A percentile compares a stretch with the other conserved stretches of the same genome.
phyloP scores from a whole-genome alignment of 164 flowering plant species.

The Aristolochia contorta region DNA sequence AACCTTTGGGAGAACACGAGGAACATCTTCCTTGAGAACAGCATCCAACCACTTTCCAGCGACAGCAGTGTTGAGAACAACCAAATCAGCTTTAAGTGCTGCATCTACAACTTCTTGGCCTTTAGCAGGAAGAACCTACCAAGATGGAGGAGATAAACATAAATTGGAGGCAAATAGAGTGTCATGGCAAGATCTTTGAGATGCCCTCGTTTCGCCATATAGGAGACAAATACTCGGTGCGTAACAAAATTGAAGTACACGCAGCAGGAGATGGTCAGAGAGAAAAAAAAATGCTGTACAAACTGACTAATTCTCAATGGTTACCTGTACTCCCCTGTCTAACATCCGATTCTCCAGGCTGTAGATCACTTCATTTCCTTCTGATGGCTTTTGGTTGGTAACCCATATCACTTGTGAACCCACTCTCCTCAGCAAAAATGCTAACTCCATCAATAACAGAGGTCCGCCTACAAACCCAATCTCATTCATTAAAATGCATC shows the following conservation, averaged over 20 bases:
- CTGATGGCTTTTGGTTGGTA: slow-evolving; percentile 59
- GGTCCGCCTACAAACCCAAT: slow-evolving; percentile 62
- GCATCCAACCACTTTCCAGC: slow-evolving; percentile 98
- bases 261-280: no score
- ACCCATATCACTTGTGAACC: slow-evolving; percentile 82
- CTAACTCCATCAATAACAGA: slow-evolving; percentile 85
- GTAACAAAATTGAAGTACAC: background rate
- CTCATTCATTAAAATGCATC: no score
- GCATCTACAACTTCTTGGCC: slow-evolving; percentile 66
- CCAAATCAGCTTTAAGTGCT: slow-evolving; percentile 85
- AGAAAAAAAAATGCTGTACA: background rate
- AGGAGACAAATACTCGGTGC: background rate
- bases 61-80: slow-evolving; percentile 94
- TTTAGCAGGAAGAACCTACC: slow-evolving; percentile 67
- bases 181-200: background rate
- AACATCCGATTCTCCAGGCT: slow-evolving; percentile 76
- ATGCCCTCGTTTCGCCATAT: background rate
- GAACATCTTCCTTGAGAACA: slow-evolving; percentile 68
- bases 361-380: slow-evolving; percentile 50
- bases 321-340: slow-evolving; percentile 81
- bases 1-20: slow-evolving; percentile 78
- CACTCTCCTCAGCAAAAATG: slow-evolving; percentile 73
- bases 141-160: slow-evolving; percentile 3
- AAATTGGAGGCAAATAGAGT: background rate
- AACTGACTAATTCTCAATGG: background rate